Evolutionary conservation across 2,329 filamentous ascomycete genomes (phyloP), one percentile per base, ranked within the genome.

Genomic region (Sporothrix brasiliensis): DNA sequence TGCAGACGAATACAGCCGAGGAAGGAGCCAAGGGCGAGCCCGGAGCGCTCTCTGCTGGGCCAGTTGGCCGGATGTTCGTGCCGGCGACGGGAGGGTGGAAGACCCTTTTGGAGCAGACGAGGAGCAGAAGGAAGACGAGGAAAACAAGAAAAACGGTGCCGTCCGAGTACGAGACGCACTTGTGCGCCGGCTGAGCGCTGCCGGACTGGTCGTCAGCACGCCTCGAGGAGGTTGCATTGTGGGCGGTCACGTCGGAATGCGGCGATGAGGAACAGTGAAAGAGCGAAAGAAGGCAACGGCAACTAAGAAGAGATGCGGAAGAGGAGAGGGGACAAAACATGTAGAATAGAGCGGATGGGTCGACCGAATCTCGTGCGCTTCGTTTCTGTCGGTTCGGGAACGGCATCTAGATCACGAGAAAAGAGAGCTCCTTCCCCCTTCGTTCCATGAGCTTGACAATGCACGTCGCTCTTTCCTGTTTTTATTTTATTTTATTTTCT

Each of bases 1-100:
- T 34, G 61, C 44, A 34, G 61, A 65, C 24, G 61, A 65, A 44
- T 49, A 65, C 24, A 52, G 67, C 21, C 41, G 44, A 30, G 53
- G 53, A 60, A 52, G 41, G 44, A 30, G 41, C 53, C 44, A 49
- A 19, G 61, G 44, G 44, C 61, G n/a, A 24, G 52, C 52, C 41
- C 39, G 39, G 13, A 47, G 9, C 10, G 41, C 9, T 41, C 58
- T 47, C 41, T 63, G 30, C 58, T 24, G 58, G 9, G 21, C 41
- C 58, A n/a, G 58, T 9, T 39, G 58, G 47, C n/a, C 58, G 39
- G 58, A 63, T 24, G 58, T 24, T 11, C 39, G 39, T 47, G 58
- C 39, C n/a, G 39, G 21, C 10, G 39, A 10, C 39, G 24, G 24
- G 44, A 16, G 21, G 19, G 3, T 47, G 21, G n/a, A 41, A 30